These are phyloP conservation scores for Cicer pinnatifidum DNA, from an alignment of 306 rosid genomes.

Conservation along the genomic window DNA sequence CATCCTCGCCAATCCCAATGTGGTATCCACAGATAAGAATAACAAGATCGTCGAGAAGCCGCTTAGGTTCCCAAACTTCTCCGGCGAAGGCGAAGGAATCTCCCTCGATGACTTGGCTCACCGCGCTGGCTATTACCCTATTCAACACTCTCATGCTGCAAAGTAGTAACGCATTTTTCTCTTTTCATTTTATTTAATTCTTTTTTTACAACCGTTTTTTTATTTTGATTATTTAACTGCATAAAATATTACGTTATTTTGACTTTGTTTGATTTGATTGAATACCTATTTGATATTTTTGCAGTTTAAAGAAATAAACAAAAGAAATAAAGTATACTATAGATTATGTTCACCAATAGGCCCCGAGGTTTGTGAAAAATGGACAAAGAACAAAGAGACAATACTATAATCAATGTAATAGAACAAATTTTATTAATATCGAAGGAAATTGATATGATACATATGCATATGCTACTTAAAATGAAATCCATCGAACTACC, in stretches of 20 bases:
- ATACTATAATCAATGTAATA: too few species aligned
- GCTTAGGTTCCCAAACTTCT: slow-evolving; percentile 60
- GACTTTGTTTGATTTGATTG: not conserved
- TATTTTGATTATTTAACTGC: not conserved
- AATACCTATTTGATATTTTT: not conserved
- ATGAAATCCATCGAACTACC: too few species aligned
- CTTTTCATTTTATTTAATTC: not conserved
- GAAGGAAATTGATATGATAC: too few species aligned
- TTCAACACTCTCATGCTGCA: slow-evolving; percentile 84
- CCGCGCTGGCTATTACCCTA: slow-evolving; percentile 85
- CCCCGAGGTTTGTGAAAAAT: not conserved
- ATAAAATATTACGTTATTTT: slow-evolving; percentile 1
- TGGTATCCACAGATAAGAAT: not conserved
- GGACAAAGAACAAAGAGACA: too few species aligned
- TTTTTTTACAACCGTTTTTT: not conserved
- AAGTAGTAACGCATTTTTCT: slow-evolving; percentile 43
- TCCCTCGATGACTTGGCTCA: slow-evolving; percentile 80
- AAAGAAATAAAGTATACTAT: not conserved
- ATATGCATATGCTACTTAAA: too few species aligned
- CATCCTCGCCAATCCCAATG: slow-evolving; percentile 46
- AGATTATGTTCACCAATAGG: not conserved
- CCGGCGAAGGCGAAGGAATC: not conserved
- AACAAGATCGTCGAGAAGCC: slow-evolving; percentile 73
- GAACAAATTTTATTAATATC: too few species aligned
- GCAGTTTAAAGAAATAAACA: not conserved